phyloP scores from a whole-genome alignment of 768 basidiomycete species.

The Epithele typhae region DNA sequence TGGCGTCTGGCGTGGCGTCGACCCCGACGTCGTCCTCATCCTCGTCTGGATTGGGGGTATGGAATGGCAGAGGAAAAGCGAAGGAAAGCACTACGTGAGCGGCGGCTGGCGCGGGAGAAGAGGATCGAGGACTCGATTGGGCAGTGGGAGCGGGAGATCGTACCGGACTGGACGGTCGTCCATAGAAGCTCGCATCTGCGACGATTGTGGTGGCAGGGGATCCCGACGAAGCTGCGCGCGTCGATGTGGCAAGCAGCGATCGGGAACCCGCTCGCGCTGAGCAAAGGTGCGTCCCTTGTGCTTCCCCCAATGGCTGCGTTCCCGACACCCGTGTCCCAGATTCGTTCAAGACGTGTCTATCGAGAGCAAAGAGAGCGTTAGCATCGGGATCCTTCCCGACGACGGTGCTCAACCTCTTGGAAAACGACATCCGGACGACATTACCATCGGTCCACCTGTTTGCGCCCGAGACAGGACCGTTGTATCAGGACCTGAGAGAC shows the following conservation, averaged over 20 bases:
- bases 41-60: too few species aligned
- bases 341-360: conserved; percentile 60
- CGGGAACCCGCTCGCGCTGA: conserved; percentile 77
- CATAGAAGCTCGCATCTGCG: conserved; percentile 60
- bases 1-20: neutral
- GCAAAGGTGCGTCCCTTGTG: conserved; percentile 53
- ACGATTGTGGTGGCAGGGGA: conserved; percentile 84
- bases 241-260: conserved; percentile 82
- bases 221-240: conserved; percentile 77
- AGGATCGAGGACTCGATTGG: conserved; percentile 65
- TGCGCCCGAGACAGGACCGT: conserved; percentile 66
- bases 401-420: conserved; percentile 57
- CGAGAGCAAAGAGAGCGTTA: conserved; percentile 71
- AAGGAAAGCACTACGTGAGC: conserved; percentile 56
- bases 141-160: conserved; percentile 73
- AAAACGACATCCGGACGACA: conserved; percentile 70
- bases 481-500: conserved; percentile 79
- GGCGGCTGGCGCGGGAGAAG: conserved; percentile 58
- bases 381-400: conserved; percentile 62
- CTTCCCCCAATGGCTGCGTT: conserved; percentile 35
- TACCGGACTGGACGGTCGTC: conserved; percentile 81
- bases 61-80: conserved; percentile 60
- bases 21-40: neutral
- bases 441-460: conserved; percentile 81
- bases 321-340: neutral